These are phyloP conservation scores for Neopestalotiopsis sp. DNA, from an alignment of 2,329 filamentous ascomycete species.

Conservation along the genomic window DNA sequence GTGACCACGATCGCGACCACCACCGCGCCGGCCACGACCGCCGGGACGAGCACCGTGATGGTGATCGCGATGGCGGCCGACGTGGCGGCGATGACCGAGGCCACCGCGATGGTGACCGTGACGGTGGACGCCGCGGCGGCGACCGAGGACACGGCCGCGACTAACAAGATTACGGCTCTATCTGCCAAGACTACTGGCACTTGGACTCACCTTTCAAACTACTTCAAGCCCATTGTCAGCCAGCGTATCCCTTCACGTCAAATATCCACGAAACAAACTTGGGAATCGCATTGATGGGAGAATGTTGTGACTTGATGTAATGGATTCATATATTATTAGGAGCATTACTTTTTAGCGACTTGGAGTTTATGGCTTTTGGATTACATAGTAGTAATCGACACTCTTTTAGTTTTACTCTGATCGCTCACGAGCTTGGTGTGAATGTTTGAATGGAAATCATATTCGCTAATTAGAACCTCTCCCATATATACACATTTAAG, in stretches of 20 bases:
- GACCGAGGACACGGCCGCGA: neutral
- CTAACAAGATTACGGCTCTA: neutral
- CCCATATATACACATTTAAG: neutral
- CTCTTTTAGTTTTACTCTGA: neutral
- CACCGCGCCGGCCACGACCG: neutral
- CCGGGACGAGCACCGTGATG: neutral
- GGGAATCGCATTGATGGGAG: neutral
- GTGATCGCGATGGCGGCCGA: neutral
- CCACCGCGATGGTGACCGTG: neutral
- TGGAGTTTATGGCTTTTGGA: neutral
- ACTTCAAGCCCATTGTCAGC: neutral
- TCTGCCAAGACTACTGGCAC: neutral
- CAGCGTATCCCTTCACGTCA: neutral
- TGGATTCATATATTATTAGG: neutral
- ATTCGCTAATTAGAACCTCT: neutral
- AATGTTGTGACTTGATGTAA: neutral
- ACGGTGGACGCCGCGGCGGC: neutral
- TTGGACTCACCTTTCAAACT: neutral
- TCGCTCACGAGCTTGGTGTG: neutral
- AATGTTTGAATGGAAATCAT: neutral
- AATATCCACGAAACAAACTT: neutral
- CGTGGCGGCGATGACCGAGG: neutral
- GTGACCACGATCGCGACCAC: neutral
- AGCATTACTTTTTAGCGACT: neutral
- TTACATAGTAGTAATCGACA: neutral